Evolutionary conservation across 2,329 filamentous ascomycete genomes (phyloP).

Genomic region (Pestalotiopsis sp.): DNA sequence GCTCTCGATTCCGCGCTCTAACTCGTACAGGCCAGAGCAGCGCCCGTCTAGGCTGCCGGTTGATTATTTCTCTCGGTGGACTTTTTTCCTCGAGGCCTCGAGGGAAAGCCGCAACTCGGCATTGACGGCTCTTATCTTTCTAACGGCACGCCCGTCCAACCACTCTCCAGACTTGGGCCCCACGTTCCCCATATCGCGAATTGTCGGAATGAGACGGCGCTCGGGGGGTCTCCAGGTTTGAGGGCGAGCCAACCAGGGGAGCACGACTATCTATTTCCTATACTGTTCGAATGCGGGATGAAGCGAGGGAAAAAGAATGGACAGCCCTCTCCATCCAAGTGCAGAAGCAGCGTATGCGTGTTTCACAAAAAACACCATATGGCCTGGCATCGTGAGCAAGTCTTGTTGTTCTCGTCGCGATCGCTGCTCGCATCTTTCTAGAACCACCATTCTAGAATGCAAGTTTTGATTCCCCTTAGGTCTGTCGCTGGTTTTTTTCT

Average conservation of each 20-base stretch:
- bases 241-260: neutral
- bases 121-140: slow-evolving; percentile 28
- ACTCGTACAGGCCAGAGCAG: neutral
- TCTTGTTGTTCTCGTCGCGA: neutral
- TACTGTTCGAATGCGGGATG: neutral
- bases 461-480: neutral
- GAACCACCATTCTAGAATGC: slow-evolving; percentile 1
- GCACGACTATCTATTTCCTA: neutral
- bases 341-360: neutral
- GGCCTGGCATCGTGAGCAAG: neutral
- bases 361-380: neutral
- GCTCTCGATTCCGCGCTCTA: neutral
- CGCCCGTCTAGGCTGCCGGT: no score
- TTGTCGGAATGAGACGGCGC: slow-evolving; percentile 14
- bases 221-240: neutral
- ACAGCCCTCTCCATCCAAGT: neutral
- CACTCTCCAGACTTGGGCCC: slow-evolving; percentile 21
- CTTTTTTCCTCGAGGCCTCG: no score
- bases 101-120: slow-evolving; percentile 5
- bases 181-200: slow-evolving; percentile 30
- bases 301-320: neutral
- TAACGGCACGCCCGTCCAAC: slow-evolving; percentile 18
- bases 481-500: neutral
- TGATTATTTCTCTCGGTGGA: no score
- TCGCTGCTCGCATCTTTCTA: neutral